phyloP scores from a whole-genome alignment of 331 rosid genomes.

The Acacia concinna region DNA sequence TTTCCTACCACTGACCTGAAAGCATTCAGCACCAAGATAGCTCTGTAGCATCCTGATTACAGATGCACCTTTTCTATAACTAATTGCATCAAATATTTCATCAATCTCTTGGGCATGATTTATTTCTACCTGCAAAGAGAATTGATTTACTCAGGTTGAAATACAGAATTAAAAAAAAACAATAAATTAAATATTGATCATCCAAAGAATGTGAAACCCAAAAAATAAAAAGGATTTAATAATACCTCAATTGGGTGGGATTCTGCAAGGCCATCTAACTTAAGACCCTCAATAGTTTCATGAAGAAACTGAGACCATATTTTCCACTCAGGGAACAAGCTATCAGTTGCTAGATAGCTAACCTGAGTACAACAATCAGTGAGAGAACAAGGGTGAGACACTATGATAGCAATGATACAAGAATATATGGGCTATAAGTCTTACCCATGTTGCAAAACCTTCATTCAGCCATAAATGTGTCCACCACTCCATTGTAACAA shows the following conservation, averaged over 20 bases:
- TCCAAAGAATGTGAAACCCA: not conserved
- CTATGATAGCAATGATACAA: constrained; percentile 54
- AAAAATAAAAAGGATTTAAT: not conserved
- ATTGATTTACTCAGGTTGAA: constrained; percentile 25
- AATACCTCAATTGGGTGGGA: constrained; percentile 88
- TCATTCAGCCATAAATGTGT: constrained; percentile 83
- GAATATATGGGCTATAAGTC: constrained; percentile 55
- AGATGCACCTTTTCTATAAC: constrained; percentile 92
- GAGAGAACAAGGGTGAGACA: constrained; percentile 23
- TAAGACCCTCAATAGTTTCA: constrained; percentile 51
- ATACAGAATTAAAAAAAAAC: not conserved
- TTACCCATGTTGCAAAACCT: constrained; percentile 92
- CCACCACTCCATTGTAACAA: constrained; percentile 96
- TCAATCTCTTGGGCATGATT: constrained; percentile 85
- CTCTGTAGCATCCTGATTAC: constrained; percentile 90
- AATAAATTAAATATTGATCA: not conserved
- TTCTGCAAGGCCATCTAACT: constrained; percentile 63
- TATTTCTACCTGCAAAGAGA: constrained; percentile 70
- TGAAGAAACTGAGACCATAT: constrained; percentile 80
- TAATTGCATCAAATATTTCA: constrained; percentile 92
- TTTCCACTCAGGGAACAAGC: constrained; percentile 78
- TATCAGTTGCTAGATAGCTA: constrained; percentile 74
- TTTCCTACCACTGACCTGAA: constrained; percentile 62
- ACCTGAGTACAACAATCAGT: constrained; percentile 46
- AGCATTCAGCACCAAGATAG: constrained; percentile 85